phyloP scores from a whole-genome alignment of 2,329 filamentous ascomycete genomes.

The Cladorrhinum sp. region DNA sequence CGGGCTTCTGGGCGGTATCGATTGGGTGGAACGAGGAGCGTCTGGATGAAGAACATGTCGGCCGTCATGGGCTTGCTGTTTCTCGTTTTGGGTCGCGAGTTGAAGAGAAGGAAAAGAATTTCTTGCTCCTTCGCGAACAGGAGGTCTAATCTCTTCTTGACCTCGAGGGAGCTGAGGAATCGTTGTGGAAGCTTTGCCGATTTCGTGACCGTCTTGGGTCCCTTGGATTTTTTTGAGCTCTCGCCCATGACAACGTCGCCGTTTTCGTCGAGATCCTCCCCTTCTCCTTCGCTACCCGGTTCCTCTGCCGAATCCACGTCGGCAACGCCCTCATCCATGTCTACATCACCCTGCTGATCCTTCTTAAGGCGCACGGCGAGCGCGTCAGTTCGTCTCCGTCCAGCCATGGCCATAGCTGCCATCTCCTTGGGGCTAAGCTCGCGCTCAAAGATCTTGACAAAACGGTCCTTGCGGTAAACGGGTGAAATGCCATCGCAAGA shows the following conservation, averaged over 20 bases:
- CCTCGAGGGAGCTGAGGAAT: constrained; percentile 80
- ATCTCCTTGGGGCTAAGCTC: constrained; percentile 71
- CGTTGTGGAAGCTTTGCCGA: constrained; percentile 50
- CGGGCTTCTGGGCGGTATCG: constrained; percentile 83
- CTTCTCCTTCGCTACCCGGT: constrained; percentile 41
- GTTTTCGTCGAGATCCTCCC: constrained; percentile 50
- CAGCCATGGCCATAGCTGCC: constrained; percentile 69
- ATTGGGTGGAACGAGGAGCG: constrained; percentile 86
- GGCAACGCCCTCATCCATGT: constrained; percentile 67
- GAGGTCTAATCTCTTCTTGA: constrained; percentile 71
- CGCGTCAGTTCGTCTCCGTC: constrained; percentile 67
- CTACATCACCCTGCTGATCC: constrained; percentile 41
- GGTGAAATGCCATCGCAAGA: constrained; percentile 70
- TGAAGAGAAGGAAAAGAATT: constrained; percentile 80
- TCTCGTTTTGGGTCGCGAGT: constrained; percentile 63
- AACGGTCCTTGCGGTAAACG: constrained; percentile 82
- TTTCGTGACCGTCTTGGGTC: constrained; percentile 35
- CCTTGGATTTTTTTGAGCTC: constrained; percentile 35
- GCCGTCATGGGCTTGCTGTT: constrained; percentile 59
- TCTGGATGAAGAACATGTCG: constrained; percentile 93
- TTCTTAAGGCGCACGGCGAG: constrained; percentile 51
- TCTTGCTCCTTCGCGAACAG: constrained; percentile 88
- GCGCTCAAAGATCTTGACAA: constrained; percentile 91
- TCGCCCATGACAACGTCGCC: constrained; percentile 59
- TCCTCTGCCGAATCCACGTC: constrained; percentile 56